These are phyloP conservation scores for Bocquillonia castaneifolia DNA, from an alignment of 441 rosid species.

Conservation along the genomic window DNA sequence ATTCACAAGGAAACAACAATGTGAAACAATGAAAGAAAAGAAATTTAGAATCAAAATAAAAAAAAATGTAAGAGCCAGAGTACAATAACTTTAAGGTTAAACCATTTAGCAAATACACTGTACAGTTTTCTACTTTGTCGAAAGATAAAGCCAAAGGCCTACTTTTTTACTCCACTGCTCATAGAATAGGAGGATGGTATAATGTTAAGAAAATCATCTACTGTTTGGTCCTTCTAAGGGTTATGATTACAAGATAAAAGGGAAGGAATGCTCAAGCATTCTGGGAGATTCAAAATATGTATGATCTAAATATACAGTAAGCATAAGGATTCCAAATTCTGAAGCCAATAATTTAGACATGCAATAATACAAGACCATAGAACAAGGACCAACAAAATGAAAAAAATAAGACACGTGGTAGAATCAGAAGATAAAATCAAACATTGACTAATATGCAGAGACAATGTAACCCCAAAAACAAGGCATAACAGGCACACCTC, in stretches of 20 bases:
- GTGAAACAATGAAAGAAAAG: neutral
- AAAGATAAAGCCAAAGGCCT: neutral
- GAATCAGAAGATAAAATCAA: constrained; percentile 8
- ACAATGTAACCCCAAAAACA: neutral
- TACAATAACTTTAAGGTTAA: neutral
- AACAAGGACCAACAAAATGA: neutral
- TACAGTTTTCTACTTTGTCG: neutral
- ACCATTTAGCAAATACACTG: neutral
- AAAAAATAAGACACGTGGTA: neutral
- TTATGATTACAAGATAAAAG: neutral
- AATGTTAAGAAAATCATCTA: neutral
- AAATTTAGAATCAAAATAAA: neutral
- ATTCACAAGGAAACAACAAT: neutral
- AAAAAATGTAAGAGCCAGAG: neutral
- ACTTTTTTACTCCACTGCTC: neutral
- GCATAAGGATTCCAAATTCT: neutral
- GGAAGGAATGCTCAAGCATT: too few species aligned
- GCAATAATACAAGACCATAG: neutral
- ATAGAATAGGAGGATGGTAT: neutral
- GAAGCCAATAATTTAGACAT: neutral
- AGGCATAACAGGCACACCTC: constrained; percentile 48
- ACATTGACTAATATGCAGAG: neutral
- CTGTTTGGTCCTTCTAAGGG: neutral
- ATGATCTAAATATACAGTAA: neutral
- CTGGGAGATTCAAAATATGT: neutral